phyloP scores from a whole-genome alignment of 2,329 filamentous ascomycete species.

The Fusarium brevicatenulatum region DNA sequence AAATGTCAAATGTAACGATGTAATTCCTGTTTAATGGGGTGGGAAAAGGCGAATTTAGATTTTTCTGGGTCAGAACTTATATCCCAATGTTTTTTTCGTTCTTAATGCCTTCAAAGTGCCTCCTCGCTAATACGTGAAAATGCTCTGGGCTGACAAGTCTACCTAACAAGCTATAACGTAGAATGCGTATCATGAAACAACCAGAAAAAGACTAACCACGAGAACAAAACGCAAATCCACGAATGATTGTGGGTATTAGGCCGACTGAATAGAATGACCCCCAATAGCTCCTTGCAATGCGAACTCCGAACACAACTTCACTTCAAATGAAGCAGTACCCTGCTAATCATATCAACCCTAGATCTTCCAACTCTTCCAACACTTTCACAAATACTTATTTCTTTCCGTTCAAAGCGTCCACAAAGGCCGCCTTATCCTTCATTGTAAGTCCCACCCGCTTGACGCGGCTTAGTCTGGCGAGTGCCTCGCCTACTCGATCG shows the following conservation, averaged over 20 bases:
- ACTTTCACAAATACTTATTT: slow-evolving; percentile 27
- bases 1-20: slow-evolving; percentile 29
- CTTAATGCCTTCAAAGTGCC: neutral
- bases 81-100: slow-evolving; percentile 26
- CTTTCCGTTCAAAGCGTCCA: slow-evolving; percentile 69
- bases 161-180: slow-evolving; percentile 13
- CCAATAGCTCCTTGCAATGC: slow-evolving; percentile 42
- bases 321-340: neutral
- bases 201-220: neutral
- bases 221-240: slow-evolving; percentile 7
- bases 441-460: slow-evolving; percentile 89
- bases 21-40: slow-evolving; percentile 41
- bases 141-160: slow-evolving; percentile 15
- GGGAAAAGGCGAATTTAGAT: slow-evolving; percentile 46
- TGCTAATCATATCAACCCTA: neutral
- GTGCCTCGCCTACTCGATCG: slow-evolving; percentile 82
- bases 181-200: neutral
- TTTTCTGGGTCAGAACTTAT: slow-evolving; percentile 30
- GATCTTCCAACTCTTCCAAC: neutral
- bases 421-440: slow-evolving; percentile 83
- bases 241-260: slow-evolving; percentile 23
- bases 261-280: slow-evolving; percentile 20
- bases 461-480: slow-evolving; percentile 87
- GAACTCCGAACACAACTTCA: slow-evolving; percentile 16
- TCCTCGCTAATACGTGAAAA: neutral